Evolutionary conservation across 75 land plant genomes (phyloP).

Genomic region (Isoetes taiwanensis): DNA sequence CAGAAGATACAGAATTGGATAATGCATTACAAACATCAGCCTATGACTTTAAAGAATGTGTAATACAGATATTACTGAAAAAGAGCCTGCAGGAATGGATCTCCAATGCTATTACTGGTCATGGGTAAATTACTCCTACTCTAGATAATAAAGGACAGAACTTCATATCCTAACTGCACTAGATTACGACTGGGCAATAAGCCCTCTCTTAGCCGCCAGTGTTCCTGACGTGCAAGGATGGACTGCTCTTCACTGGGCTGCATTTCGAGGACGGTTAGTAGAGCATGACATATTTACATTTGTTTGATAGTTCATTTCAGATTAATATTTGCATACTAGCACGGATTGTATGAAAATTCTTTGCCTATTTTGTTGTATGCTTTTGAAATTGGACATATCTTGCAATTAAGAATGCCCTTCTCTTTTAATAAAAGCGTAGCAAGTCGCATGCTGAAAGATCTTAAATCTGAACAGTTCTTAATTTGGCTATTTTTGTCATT

Average conservation of each 20-base stretch:
- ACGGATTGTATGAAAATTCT: no score
- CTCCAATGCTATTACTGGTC: constrained; percentile 36
- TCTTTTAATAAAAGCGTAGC: no score
- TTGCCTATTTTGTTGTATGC: no score
- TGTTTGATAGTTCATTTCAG: no score
- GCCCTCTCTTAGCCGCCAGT: constrained; percentile 53
- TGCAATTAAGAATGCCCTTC: no score
- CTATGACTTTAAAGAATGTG: constrained; percentile 26
- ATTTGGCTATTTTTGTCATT: no score
- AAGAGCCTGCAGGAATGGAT: constrained; percentile 57
- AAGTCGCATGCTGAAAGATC: no score
- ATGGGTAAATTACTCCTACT: constrained; percentile 61
- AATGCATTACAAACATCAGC: no score
- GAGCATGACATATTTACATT: background rate
- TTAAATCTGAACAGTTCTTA: no score
- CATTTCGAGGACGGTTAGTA: constrained; percentile 69
- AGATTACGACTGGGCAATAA: constrained; percentile 81
- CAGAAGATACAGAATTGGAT: no score
- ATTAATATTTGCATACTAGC: no score
- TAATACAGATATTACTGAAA: constrained; percentile 44
- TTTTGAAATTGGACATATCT: no score
- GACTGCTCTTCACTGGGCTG: constrained; percentile 99
- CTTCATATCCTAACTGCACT: constrained; percentile 83
- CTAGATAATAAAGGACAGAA: constrained; percentile 57
- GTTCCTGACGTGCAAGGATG: constrained; percentile 73